A percentile compares a stretch with the other conserved stretches of the same genome.
These are phyloP conservation scores for Pseudogymnoascus destructans DNA, from an alignment of 2,329 filamentous ascomycete species.

Conservation along the genomic window DNA sequence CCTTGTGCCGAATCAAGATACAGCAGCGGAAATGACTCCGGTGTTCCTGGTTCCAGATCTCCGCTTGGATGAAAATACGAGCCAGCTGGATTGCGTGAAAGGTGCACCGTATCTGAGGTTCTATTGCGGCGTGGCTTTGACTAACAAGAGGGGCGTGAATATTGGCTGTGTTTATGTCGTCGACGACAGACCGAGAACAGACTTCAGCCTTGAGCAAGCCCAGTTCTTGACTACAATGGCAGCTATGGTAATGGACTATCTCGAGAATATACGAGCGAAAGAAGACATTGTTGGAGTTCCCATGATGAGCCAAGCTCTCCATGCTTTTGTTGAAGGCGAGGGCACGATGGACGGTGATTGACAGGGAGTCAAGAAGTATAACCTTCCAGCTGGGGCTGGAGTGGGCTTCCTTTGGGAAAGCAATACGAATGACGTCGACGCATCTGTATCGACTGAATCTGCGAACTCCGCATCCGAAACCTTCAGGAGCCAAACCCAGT, in stretches of 20 bases:
- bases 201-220: background rate
- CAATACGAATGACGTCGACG: slow-evolving; percentile 14
- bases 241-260: background rate
- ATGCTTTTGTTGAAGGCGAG: slow-evolving; percentile 9
- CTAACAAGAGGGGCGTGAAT: slow-evolving; percentile 19
- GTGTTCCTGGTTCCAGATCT: slow-evolving; percentile 17
- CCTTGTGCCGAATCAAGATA: slow-evolving; percentile 12
- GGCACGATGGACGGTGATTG: slow-evolving; percentile 21
- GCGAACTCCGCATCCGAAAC: background rate
- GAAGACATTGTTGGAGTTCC: slow-evolving; percentile 2
- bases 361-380: slow-evolving; percentile 18
- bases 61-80: slow-evolving; percentile 14
- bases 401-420: slow-evolving; percentile 19
- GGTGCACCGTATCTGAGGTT: slow-evolving; percentile 17
- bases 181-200: slow-evolving; percentile 14
- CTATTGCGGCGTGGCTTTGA: slow-evolving; percentile 20
- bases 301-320: background rate
- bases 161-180: slow-evolving; percentile 19
- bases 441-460: slow-evolving; percentile 8
- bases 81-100: slow-evolving; percentile 16
- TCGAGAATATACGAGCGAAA: background rate
- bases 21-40: slow-evolving; percentile 13
- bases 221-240: background rate
- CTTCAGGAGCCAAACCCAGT: slow-evolving; percentile 10
- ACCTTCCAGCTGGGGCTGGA: slow-evolving; percentile 15